phyloP scores from a whole-genome alignment of 2,329 filamentous ascomycete genomes.

The Fusarium sp. region DNA sequence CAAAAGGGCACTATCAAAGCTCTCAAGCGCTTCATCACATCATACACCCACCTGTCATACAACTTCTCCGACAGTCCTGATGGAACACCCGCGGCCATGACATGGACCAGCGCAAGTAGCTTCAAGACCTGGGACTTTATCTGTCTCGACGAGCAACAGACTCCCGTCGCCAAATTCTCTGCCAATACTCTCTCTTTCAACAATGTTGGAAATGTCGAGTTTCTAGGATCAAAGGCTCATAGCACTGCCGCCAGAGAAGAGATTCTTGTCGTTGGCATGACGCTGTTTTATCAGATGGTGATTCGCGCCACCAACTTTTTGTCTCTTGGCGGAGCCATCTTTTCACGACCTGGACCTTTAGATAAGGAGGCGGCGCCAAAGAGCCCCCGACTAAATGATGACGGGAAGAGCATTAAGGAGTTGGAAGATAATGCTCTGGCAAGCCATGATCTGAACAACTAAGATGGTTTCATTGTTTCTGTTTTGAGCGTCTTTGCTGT shows the following conservation, averaged over 20 bases:
- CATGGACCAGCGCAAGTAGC: constrained; percentile 23
- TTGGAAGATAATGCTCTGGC: background rate
- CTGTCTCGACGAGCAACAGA: constrained; percentile 32
- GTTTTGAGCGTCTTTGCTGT: background rate
- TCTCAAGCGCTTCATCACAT: constrained; percentile 31
- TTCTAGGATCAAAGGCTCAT: constrained; percentile 32
- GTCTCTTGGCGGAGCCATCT: constrained; percentile 27
- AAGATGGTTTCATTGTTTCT: background rate
- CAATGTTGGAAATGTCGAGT: constrained; percentile 33
- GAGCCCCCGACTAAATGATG: background rate
- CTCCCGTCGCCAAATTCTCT: constrained; percentile 37
- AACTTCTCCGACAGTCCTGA: constrained; percentile 20
- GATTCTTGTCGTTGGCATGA: constrained; percentile 32
- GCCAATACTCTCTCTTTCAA: constrained; percentile 22
- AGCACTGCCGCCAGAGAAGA: constrained; percentile 26
- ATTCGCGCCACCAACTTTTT: constrained; percentile 24
- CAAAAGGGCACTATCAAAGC: constrained; percentile 37
- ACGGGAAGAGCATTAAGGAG: background rate
- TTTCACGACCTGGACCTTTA: constrained; percentile 24
- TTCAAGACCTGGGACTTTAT: constrained; percentile 42
- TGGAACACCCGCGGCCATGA: constrained; percentile 29
- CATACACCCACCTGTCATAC: constrained; percentile 37
- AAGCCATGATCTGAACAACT: background rate
- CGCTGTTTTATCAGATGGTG: constrained; percentile 35
- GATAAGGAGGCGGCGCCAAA: constrained; percentile 25